These are phyloP conservation scores for Ceratobasidium sp. DNA, from an alignment of 1,284 basidiomycete genomes.

Conservation along the genomic window DNA sequence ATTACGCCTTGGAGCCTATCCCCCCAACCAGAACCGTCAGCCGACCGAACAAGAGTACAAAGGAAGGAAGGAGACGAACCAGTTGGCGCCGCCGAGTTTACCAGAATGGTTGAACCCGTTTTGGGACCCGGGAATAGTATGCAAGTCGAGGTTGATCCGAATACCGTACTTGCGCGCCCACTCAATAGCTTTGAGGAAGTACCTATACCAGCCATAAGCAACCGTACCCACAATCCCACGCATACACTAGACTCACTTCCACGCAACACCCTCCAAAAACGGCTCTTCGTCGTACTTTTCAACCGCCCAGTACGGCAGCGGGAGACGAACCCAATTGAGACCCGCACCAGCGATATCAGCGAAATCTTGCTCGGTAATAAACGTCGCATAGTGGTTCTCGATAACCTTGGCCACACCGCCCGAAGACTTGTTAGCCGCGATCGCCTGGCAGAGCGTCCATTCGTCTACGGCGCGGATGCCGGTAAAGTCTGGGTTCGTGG, in stretches of 20 bases:
- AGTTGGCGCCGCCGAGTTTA: slow-evolving; percentile 52
- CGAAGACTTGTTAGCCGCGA: slow-evolving; percentile 58
- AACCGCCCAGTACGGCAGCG: slow-evolving; percentile 66
- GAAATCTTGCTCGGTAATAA: slow-evolving; percentile 66
- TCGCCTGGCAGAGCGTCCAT: slow-evolving; percentile 61
- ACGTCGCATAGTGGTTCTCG: slow-evolving; percentile 64
- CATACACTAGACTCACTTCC: slow-evolving; percentile 45
- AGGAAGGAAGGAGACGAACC: slow-evolving; percentile 57
- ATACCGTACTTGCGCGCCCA: slow-evolving; percentile 70
- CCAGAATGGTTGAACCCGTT: slow-evolving; percentile 69
- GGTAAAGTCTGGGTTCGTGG: slow-evolving; percentile 37
- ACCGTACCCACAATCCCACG: slow-evolving; percentile 58
- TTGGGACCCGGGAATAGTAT: slow-evolving; percentile 63
- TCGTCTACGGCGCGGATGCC: slow-evolving; percentile 61
- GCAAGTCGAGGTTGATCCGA: slow-evolving; percentile 66
- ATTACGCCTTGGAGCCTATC: slow-evolving; percentile 66
- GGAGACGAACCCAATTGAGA: slow-evolving; percentile 65
- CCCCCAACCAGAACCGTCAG: slow-evolving; percentile 39
- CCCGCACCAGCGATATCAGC: slow-evolving; percentile 67
- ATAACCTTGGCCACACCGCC: slow-evolving; percentile 54
- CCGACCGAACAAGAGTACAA: too few relatives aligned
- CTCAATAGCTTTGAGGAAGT: slow-evolving; percentile 61
- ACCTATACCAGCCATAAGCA: slow-evolving; percentile 52
- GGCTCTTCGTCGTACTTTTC: slow-evolving; percentile 62
- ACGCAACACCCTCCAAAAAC: slow-evolving; percentile 57